Evolutionary conservation across 345 rosid genomes (phyloP).

Genomic region (Salix purpurea): DNA sequence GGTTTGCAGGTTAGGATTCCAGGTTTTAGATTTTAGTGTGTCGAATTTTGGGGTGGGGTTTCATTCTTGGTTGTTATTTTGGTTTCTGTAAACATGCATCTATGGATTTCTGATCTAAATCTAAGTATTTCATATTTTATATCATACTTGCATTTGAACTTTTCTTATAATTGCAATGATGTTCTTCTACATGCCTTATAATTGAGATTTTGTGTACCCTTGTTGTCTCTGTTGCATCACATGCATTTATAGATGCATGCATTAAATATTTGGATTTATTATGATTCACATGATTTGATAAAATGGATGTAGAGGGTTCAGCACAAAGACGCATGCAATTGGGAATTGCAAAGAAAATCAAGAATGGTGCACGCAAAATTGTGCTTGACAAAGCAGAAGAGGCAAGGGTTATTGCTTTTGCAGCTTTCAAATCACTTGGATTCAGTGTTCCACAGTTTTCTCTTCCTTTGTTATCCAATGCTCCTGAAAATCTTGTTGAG

Average conservation of each 20-base stretch:
- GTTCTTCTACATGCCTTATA: neutral
- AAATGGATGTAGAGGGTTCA: slow-evolving; percentile 42
- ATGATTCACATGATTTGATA: slow-evolving; percentile 11
- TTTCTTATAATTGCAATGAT: neutral
- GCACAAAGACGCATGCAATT: slow-evolving; percentile 73
- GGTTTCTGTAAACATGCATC: neutral
- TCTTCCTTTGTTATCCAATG: slow-evolving; percentile 37
- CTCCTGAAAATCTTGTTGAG: slow-evolving; percentile 28
- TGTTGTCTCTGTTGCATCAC: neutral
- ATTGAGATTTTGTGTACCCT: neutral
- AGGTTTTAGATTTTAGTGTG: neutral
- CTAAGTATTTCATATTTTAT: neutral
- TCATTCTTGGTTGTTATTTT: neutral
- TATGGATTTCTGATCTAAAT: neutral
- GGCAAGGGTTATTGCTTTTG: slow-evolving; percentile 87
- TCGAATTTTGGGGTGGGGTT: neutral
- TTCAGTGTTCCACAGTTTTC: slow-evolving; percentile 62
- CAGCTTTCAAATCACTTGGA: slow-evolving; percentile 88
- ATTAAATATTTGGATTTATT: neutral
- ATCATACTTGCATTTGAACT: neutral
- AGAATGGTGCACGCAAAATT: slow-evolving; percentile 89
- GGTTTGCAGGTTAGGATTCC: neutral
- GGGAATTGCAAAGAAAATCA: slow-evolving; percentile 91
- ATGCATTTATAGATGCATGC: neutral
- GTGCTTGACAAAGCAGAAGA: slow-evolving; percentile 98